These are phyloP conservation scores for Aspergillus fructus DNA, from an alignment of 2,329 filamentous ascomycete genomes.

Conservation along the genomic window DNA sequence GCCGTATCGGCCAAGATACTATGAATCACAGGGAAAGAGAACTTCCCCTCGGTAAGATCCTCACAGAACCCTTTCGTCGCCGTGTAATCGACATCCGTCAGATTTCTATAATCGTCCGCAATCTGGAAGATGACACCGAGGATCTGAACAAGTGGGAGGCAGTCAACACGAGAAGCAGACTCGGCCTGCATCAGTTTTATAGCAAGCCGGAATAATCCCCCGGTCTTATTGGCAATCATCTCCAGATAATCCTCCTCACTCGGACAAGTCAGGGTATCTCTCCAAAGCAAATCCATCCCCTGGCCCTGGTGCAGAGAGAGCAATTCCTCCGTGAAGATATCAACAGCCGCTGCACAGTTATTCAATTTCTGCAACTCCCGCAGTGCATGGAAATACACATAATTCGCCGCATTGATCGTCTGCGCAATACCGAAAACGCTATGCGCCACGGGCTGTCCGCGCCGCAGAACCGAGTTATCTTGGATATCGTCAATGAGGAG, in stretches of 20 bases:
- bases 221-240: constrained; percentile 12
- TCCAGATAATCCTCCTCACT: neutral
- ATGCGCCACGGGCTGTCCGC: neutral
- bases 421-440: constrained; percentile 2
- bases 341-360: no score
- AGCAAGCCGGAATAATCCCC: constrained; percentile 1
- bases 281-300: constrained; percentile 6
- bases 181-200: neutral
- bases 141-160: no score
- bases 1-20: no score
- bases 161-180: neutral
- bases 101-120: constrained; percentile 6
- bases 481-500: constrained; percentile 9
- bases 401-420: constrained; percentile 7
- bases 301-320: neutral
- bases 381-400: neutral
- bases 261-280: neutral
- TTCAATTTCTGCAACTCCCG: neutral
- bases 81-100: neutral
- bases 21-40: neutral
- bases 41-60: constrained; percentile 10
- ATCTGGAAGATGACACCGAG: constrained; percentile 7
- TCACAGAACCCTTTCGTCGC: constrained; percentile 10
- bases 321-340: no score
- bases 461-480: constrained; percentile 4